Conservation (phyloP, 2,329 filamentous ascomycete genomes). For the Talaromyces sp. region DNA sequence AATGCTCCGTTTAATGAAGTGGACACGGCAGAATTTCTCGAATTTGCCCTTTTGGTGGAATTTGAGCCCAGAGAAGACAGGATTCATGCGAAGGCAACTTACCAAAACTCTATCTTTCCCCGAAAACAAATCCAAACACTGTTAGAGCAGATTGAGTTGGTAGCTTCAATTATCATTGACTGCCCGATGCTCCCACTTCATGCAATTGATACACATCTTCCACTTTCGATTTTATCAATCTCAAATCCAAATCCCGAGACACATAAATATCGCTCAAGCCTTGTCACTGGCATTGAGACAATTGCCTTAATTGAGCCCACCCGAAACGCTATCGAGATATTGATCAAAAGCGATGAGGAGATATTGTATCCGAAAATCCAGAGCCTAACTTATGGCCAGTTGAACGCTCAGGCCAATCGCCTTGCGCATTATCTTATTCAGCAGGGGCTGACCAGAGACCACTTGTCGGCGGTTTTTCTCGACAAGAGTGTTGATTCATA, state of each 20-base stretch:
- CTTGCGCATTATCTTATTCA: constrained; percentile 61
- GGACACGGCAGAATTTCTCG: constrained; percentile 69
- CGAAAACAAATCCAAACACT: constrained; percentile 59
- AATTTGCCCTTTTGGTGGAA: constrained; percentile 76
- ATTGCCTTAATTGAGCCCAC: constrained; percentile 54
- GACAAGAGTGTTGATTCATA: constrained; percentile 77
- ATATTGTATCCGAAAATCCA: constrained; percentile 35
- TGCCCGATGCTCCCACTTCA: constrained; percentile 37
- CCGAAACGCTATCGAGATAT: constrained; percentile 67
- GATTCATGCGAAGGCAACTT: constrained; percentile 59
- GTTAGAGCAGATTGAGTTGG: constrained; percentile 61
- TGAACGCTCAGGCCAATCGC: constrained; percentile 67
- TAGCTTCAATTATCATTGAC: constrained; percentile 51
- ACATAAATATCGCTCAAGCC: constrained; percentile 44
- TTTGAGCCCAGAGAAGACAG: constrained; percentile 62
- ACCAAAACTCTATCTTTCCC: constrained; percentile 58
- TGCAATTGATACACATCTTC: constrained; percentile 32
- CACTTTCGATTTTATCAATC: constrained; percentile 49
- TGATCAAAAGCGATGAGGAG: constrained; percentile 48
- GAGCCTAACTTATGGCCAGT: constrained; percentile 63
- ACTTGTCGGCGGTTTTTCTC: constrained; percentile 73
- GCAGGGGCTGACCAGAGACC: constrained; percentile 52
- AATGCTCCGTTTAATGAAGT: constrained; percentile 55
- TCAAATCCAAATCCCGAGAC: constrained; percentile 49
- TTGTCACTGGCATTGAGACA: constrained; percentile 59